Base-by-base conservation (phyloP, 805 yeast species). In the Limtongia smithiae region DNA sequence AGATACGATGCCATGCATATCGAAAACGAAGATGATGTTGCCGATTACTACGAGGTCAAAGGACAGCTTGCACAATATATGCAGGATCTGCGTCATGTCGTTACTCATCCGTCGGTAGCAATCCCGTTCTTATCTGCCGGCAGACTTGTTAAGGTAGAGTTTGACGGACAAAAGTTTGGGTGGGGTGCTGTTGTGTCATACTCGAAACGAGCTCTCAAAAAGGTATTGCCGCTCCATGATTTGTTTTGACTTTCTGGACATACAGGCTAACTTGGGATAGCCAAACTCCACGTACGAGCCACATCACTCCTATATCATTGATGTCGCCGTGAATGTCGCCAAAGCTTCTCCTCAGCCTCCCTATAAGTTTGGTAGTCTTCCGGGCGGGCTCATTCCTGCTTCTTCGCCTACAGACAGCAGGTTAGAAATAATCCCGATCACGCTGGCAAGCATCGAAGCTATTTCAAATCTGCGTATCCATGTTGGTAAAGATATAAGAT, bases 111-210 rank as follows among this genome's bases (percentile, higher is more conserved):
- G 0, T 83, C 91, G 4, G 81, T 91, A 66, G 76, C 83, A 18
- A 72, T 91, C 47, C 85, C 85, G 24, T 94, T 85, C 65, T 71
- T 93, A 61, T 95, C 89, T 66, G 81, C 86, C 14, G 99, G 99
- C 27, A 79, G 98, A 67, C 76, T 93, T 50, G 74, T 90, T 42
- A 49, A 54, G 22, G 57, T 57, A 14, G 44, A 50, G 25, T 56
- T 55, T 22, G 58, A 54, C 1, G 55, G 54, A 4, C 68, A 76
- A 40, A 85, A 88, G 53, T 94, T 89, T 65, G 97, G 96, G n/a
- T 93, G 98, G 98, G 96, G 91, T 50, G 84, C 86, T 64, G 93
- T 90, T 11, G 80, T 85, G 9, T 79, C 81, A 40, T 85, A 82
- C 60, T 73, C 78, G 36, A 90, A 88, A 67, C 77, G 97, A 65